Conservation (phyloP, 176 grass and related monocot species). For the Phoenix dactylifera region DNA sequence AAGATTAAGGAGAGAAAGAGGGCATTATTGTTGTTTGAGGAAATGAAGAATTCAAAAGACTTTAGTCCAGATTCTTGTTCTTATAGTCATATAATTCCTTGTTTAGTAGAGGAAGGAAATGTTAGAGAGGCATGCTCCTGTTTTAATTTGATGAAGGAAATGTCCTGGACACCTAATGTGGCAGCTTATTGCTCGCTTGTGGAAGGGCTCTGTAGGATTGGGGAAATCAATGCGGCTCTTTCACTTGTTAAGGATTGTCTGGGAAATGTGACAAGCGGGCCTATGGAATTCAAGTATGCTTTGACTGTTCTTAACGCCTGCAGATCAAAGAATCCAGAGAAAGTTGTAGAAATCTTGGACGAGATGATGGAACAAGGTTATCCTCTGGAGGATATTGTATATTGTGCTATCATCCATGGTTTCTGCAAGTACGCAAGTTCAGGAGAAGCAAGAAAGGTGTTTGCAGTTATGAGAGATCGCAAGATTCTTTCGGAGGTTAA, state of each 20-base stretch:
- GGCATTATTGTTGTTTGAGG: conserved; percentile 40
- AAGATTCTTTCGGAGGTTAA: conserved; percentile 55
- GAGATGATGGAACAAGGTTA: conserved; percentile 77
- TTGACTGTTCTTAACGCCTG: conserved; percentile 73
- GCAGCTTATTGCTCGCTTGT: conserved; percentile 65
- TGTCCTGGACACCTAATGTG: conserved; percentile 46
- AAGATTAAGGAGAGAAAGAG: conserved; percentile 55
- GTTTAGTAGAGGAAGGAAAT: conserved; percentile 70
- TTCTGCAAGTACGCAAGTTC: conserved; percentile 95
- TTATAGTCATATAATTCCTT: conserved; percentile 66
- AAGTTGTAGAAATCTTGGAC: conserved; percentile 54
- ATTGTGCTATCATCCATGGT: conserved; percentile 77
- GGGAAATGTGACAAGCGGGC: conserved; percentile 72
- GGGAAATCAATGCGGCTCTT: conserved; percentile 58
- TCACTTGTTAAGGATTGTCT: conserved; percentile 73
- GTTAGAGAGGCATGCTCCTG: conserved; percentile 68
- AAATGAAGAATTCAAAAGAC: conserved; percentile 53
- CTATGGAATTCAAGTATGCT: conserved; percentile 90
- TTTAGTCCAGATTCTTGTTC: conserved; percentile 48
- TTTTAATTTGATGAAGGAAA: conserved; percentile 70
- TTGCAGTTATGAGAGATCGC: conserved; percentile 52
- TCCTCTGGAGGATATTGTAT: conserved; percentile 56
- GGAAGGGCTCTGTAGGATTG: conserved; percentile 71
- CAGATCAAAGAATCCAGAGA: conserved; percentile 54
- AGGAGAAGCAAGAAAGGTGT: conserved; percentile 62